Evolutionary conservation across 306 rosid species (phyloP).

Genomic region (Benincasa hispida): DNA sequence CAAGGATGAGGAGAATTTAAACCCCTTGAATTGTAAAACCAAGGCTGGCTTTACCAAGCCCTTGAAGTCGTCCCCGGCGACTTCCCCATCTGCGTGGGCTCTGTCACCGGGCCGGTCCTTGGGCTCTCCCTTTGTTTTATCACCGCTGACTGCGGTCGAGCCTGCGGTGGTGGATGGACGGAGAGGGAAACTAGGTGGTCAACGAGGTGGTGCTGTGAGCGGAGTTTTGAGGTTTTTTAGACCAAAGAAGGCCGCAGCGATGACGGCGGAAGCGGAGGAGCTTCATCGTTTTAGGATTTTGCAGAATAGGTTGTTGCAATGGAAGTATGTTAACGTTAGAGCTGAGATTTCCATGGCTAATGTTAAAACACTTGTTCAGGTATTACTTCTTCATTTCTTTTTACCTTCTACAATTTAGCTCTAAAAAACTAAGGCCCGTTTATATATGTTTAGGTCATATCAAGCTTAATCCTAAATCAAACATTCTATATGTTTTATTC

Average conservation of each 20-base stretch:
- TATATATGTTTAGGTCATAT: no score
- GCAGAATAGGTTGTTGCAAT: slow-evolving; percentile 48
- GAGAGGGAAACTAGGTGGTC: background rate
- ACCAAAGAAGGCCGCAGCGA: slow-evolving; percentile 31
- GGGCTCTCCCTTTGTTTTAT: slow-evolving; percentile 9
- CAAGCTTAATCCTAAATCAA: no score
- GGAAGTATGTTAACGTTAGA: slow-evolving; percentile 61
- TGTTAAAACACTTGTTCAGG: slow-evolving; percentile 30
- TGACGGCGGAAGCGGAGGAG: slow-evolving; percentile 31
- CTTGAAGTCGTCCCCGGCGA: background rate
- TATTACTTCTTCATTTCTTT: background rate
- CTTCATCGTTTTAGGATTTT: slow-evolving; percentile 39
- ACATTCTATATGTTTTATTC: no score
- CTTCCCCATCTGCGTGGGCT: slow-evolving; percentile 67
- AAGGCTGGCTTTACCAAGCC: background rate
- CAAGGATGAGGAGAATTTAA: slow-evolving; percentile 10
- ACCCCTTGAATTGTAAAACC: background rate
- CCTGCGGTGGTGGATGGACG: background rate
- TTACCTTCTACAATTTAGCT: no score
- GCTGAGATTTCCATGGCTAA: slow-evolving; percentile 24
- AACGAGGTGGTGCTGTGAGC: slow-evolving; percentile 15
- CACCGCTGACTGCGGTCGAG: background rate
- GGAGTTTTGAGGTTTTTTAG: slow-evolving; percentile 57
- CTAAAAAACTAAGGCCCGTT: no score
- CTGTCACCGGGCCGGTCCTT: slow-evolving; percentile 51